A percentile compares a stretch with the other conserved stretches of the same genome.
Conservation (phyloP, 1,139 yeast species). For the Pneumocystis canis region DNA sequence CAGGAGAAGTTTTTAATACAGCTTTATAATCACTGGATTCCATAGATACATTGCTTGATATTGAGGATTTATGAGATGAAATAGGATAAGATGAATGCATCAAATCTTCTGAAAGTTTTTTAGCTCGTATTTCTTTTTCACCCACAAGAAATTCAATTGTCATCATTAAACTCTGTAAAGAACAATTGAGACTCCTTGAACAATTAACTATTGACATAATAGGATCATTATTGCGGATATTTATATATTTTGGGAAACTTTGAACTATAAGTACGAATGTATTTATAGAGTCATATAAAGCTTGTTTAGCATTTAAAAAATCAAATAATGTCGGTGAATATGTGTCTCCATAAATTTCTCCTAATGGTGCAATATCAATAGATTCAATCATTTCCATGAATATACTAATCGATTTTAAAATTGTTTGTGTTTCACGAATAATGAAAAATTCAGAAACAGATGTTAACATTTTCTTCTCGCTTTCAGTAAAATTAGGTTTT, state of each 20-base stretch:
- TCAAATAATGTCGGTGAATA: conserved; percentile 27
- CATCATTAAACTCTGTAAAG: conserved; percentile 9
- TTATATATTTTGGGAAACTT: conserved; percentile 37
- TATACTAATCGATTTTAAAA: conserved; percentile 16
- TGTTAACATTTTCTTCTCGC: background rate
- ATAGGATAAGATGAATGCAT: background rate
- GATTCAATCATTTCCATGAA: conserved; percentile 21
- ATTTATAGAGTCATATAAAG: conserved; percentile 48
- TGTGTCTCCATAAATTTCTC: conserved; percentile 9
- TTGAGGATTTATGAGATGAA: background rate
- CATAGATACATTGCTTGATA: background rate
- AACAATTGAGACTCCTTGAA: conserved; percentile 2
- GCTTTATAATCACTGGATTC: conserved; percentile 2
- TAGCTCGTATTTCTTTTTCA: conserved; percentile 8
- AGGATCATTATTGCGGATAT: conserved; percentile 37
- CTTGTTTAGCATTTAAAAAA: conserved; percentile 61
- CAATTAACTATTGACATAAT: conserved; percentile 14
- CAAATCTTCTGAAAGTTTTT: background rate
- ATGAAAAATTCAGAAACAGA: background rate
- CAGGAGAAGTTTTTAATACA: conserved; percentile 7
- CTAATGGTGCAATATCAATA: conserved; percentile 21
- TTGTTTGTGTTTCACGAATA: background rate
- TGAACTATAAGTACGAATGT: conserved; percentile 56
- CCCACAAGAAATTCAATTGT: conserved; percentile 13
- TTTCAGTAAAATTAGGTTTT: background rate